phyloP scores from a whole-genome alignment of 257 asterid species.

The Verbascum thapsus region DNA sequence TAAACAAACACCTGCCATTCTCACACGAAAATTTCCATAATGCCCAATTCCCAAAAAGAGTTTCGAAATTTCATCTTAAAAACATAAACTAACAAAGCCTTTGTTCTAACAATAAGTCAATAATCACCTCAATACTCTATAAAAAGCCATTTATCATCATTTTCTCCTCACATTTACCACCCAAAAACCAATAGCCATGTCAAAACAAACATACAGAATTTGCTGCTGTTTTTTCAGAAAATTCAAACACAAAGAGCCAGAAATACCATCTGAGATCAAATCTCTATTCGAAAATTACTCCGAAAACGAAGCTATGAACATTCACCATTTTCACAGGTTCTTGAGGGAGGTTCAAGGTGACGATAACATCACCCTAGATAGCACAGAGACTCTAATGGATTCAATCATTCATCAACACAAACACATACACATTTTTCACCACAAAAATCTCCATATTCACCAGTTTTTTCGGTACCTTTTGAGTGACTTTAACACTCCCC shows the following conservation, averaged over 20 bases:
- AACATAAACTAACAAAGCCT: no score
- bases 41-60: no score
- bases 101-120: no score
- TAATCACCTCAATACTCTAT: background rate
- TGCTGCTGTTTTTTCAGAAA: conserved; percentile 62
- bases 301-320: conserved; percentile 58
- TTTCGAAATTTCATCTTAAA: no score
- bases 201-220: conserved; percentile 71
- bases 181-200: conserved; percentile 41
- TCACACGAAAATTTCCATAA: no score
- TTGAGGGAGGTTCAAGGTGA: conserved; percentile 69
- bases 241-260: conserved; percentile 64
- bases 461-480: conserved; percentile 63
- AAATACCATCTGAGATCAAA: conserved; percentile 58
- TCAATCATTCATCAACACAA: conserved; percentile 48
- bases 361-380: conserved; percentile 42
- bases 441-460: conserved; percentile 44
- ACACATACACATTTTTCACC: conserved; percentile 55
- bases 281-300: conserved; percentile 52
- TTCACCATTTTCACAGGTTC: conserved; percentile 54
- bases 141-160: no score
- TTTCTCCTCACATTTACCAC: background rate
- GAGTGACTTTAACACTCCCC: conserved; percentile 54
- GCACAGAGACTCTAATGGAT: conserved; percentile 51
- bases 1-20: no score